Percentiles rank a stretch among this genome's conserved stretches.
phyloP scores from a whole-genome alignment of 2,329 filamentous ascomycete species.

The Aureobasidium sp. region DNA sequence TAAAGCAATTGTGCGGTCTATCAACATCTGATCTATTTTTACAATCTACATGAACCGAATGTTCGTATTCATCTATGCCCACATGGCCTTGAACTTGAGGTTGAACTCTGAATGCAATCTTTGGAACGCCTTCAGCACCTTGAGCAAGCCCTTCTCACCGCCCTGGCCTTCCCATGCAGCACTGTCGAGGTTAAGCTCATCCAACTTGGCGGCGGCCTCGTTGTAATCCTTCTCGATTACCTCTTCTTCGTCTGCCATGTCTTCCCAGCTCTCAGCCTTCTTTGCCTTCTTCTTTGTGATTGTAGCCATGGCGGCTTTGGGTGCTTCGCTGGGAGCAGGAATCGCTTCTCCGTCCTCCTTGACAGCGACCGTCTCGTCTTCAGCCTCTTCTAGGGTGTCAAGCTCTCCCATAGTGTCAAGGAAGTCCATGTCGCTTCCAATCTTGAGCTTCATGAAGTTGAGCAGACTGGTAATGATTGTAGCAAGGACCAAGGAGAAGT shows the following conservation, averaged over 20 bases:
- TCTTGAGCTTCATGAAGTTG: constrained; percentile 48
- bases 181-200: constrained; percentile 20
- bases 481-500: constrained; percentile 58
- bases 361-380: constrained; percentile 35
- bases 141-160: constrained; percentile 41
- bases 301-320: constrained; percentile 22
- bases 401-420: constrained; percentile 47
- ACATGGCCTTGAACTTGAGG: constrained; percentile 56
- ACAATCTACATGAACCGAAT: neutral
- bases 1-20: neutral
- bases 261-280: constrained; percentile 39
- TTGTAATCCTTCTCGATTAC: constrained; percentile 25
- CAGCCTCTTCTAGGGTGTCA: constrained; percentile 43
- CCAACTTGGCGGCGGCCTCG: constrained; percentile 21
- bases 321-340: constrained; percentile 24
- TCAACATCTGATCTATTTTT: constrained; percentile 3
- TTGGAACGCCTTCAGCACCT: constrained; percentile 54
- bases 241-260: constrained; percentile 32
- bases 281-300: constrained; percentile 32
- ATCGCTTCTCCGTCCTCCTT: constrained; percentile 21
- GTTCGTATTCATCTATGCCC: constrained; percentile 40
- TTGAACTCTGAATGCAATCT: constrained; percentile 55
- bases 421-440: constrained; percentile 42
- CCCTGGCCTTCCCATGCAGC: constrained; percentile 36
- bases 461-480: constrained; percentile 63